Percentiles rank a stretch among this genome's conserved stretches.
Conservation (phyloP, 2,329 filamentous ascomycete genomes). For the Onygenales sp. region DNA sequence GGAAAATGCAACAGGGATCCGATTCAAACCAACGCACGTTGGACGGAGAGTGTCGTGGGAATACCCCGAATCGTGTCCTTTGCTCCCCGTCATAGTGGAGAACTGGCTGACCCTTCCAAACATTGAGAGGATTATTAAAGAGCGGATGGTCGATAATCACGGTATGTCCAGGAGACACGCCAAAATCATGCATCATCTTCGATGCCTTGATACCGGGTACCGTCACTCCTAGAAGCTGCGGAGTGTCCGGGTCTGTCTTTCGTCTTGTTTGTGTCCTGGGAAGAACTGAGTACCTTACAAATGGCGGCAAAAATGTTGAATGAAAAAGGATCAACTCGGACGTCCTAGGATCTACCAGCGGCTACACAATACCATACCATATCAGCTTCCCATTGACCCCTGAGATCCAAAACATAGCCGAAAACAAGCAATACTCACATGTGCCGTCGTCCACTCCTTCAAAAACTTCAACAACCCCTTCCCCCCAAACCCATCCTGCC, state of each 20-base stretch:
- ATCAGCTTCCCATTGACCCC: background rate
- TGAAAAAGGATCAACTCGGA: conserved; percentile 61
- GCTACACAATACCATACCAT: conserved; percentile 32
- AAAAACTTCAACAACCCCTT: background rate
- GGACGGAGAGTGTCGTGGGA: conserved; percentile 51
- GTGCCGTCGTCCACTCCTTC: background rate
- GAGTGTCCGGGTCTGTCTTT: conserved; percentile 17
- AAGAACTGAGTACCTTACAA: conserved; percentile 56
- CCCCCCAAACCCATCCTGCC: background rate
- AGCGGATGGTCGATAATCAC: conserved; percentile 62
- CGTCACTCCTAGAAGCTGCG: conserved; percentile 41
- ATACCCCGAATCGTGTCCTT: conserved; percentile 56
- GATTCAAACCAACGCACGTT: conserved; percentile 59
- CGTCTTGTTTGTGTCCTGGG: conserved; percentile 23
- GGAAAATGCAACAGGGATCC: conserved; percentile 59
- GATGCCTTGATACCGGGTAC: conserved; percentile 53
- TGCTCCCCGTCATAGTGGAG: conserved; percentile 51
- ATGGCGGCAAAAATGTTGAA: conserved; percentile 55
- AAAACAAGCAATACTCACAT: background rate
- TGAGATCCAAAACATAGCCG: background rate
- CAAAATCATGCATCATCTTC: conserved; percentile 72
- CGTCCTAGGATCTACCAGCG: conserved; percentile 54
- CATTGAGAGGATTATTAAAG: conserved; percentile 46
- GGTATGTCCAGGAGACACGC: conserved; percentile 53
- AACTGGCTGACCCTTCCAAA: conserved; percentile 38